A percentile compares a stretch with the other conserved stretches of the same genome.
phyloP scores from a whole-genome alignment of 2,329 filamentous ascomycete genomes.

The Cladosporium austrohemisphaericum region DNA sequence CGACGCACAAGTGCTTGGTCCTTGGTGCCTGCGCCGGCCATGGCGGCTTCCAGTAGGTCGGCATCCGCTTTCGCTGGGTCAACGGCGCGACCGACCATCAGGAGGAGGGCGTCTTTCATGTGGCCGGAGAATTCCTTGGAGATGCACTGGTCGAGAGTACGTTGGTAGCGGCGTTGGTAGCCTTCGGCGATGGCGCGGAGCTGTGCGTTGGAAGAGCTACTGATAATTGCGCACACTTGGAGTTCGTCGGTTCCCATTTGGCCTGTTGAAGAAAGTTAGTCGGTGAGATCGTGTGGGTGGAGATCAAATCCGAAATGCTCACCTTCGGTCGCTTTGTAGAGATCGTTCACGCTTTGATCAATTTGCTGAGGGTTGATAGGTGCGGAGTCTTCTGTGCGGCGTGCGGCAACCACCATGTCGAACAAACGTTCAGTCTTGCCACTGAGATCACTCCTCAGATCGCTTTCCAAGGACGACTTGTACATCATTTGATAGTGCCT shows the following conservation, averaged over 20 bases:
- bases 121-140: conserved; percentile 84
- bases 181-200: conserved; percentile 74
- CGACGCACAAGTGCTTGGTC: conserved; percentile 73
- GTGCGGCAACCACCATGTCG: conserved; percentile 71
- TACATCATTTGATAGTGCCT: conserved; percentile 67
- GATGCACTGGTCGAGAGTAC: conserved; percentile 68
- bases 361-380: conserved; percentile 70
- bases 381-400: conserved; percentile 70
- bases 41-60: conserved; percentile 73
- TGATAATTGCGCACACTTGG: conserved; percentile 72
- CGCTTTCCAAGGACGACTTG: conserved; percentile 62
- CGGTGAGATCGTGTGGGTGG: not conserved
- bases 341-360: conserved; percentile 69
- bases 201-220: conserved; percentile 68
- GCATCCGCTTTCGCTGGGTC: conserved; percentile 86
- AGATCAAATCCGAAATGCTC: not conserved
- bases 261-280: conserved; percentile 34
- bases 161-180: conserved; percentile 70
- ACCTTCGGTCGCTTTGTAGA: conserved; percentile 70
- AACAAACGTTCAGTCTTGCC: conserved; percentile 85
- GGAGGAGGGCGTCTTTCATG: conserved; percentile 80
- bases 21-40: conserved; percentile 84
- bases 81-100: conserved; percentile 70
- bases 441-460: conserved; percentile 74
- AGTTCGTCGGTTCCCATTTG: conserved; percentile 64